Percentiles rank a stretch among this genome's conserved stretches.
Evolutionary conservation across 2,329 filamentous ascomycete species (phyloP).

Genomic region (Colletotrichum salicis): DNA sequence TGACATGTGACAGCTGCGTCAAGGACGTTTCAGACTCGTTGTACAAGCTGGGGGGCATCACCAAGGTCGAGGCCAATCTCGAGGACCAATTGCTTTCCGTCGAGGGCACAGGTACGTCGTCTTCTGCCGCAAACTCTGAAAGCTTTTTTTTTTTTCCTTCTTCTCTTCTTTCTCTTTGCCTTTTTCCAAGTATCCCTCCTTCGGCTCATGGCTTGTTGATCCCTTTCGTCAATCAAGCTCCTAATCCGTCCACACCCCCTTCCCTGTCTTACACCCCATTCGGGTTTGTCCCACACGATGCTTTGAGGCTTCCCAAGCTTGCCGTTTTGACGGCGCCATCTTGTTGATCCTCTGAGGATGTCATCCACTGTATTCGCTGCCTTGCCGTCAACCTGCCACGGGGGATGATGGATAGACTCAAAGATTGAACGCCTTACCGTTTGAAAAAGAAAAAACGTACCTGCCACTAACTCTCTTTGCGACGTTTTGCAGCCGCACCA

Average conservation of each 20-base stretch:
- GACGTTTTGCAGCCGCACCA: slow-evolving; percentile 71
- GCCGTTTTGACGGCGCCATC: neutral
- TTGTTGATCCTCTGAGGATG: neutral
- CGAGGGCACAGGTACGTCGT: slow-evolving; percentile 77
- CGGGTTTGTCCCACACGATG: neutral
- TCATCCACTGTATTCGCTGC: neutral
- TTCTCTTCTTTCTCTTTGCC: neutral
- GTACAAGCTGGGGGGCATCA: slow-evolving; percentile 80
- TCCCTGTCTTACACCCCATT: neutral
- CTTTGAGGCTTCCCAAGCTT: slow-evolving; percentile 17
- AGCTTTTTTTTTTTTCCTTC: neutral
- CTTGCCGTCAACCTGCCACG: neutral
- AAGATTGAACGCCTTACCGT: slow-evolving; percentile 17
- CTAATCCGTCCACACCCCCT: neutral
- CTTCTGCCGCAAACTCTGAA: slow-evolving; percentile 31
- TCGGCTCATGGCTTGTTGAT: neutral
- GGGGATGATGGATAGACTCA: neutral
- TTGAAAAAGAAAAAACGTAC: neutral
- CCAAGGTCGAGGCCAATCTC: slow-evolving; percentile 83
- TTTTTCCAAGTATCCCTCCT: neutral
- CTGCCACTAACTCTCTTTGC: slow-evolving; percentile 23
- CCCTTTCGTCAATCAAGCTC: too few species aligned
- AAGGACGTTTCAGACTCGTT: slow-evolving; percentile 85
- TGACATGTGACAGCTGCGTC: slow-evolving; percentile 91
- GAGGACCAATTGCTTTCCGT: slow-evolving; percentile 85